Evolutionary conservation across 768 basidiomycete species (phyloP), one percentile per base, ranked within the genome.

Genomic region (Mycena vulgaris): DNA sequence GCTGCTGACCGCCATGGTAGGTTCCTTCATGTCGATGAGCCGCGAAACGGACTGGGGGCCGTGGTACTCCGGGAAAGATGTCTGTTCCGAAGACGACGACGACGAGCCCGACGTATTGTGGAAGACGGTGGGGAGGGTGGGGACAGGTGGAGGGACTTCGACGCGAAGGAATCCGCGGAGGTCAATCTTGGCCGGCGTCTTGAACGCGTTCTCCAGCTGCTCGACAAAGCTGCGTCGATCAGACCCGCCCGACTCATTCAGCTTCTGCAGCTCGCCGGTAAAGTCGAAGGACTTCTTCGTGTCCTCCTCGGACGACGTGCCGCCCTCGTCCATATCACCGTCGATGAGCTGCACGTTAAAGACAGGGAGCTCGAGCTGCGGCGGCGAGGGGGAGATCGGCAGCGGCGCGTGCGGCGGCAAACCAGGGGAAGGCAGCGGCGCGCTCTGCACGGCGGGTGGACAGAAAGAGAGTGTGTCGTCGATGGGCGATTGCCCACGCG

Each of bases 271-370:
- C 78, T 95, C 94, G 42, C 91, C 92, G 0, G 94, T 95, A 75
- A 95, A 95, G 75, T 95, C 94, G 69, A 95, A 95, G 1, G 90
- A 92, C 74, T 88, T 92, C 81, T 91, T 93, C 0, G 93, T 95
- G 70, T 92, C 88, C 62, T 90, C 90, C 17, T 89, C 90, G 0
- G 84, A 84, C 16, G 83, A 81, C 40, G 76, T 62, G 3, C 70
- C 83, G 25, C 79, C 80, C 23, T 84, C 86, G 30, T 87, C 86
- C 4, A 82, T 67, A 45, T 86, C 82, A 1, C 84, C 87, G 28
- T 88, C 86, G 51, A 87, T 77, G 39, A 89, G 74, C 19, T 83
- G 76, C 6, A 85, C 83, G 33, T 81, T 81, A 81, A 88, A 86
- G 4, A 84, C 75, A 1, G 86, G 84, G 2, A 78, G 68, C 10